Percentiles rank a stretch among this genome's conserved stretches.
Evolutionary conservation across 768 basidiomycete species (phyloP).

Genomic region (Leccinum longicurvipes): DNA sequence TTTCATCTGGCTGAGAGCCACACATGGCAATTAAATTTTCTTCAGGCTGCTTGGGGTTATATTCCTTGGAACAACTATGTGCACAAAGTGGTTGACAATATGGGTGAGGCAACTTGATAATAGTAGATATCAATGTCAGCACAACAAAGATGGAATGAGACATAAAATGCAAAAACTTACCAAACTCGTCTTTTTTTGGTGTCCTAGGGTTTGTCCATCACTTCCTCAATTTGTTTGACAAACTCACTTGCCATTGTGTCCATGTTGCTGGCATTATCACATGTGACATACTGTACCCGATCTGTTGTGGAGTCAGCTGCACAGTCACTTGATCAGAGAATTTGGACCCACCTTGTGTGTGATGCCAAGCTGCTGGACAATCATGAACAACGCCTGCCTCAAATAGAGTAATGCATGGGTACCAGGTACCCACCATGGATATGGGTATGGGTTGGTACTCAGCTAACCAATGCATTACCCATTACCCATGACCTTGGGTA

Average conservation of each 20-base stretch:
- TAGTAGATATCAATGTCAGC: background rate
- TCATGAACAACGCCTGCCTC: constrained; percentile 38
- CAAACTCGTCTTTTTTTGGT: background rate
- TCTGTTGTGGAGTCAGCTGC: no score
- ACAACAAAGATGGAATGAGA: background rate
- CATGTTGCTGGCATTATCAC: background rate
- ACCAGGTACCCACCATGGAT: no score
- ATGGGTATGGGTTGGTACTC: no score
- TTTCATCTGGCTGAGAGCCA: no score
- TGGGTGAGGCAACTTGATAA: background rate
- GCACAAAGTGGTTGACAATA: background rate
- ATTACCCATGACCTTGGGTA: no score
- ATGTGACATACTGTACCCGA: no score
- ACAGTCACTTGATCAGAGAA: no score
- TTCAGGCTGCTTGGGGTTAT: no score
- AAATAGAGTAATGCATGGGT: background rate
- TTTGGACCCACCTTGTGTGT: constrained; percentile 27
- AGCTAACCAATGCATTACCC: no score
- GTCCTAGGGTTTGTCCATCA: background rate
- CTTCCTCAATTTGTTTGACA: background rate
- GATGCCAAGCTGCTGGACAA: constrained; percentile 27
- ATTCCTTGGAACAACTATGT: background rate
- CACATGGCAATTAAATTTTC: no score
- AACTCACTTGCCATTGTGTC: background rate
- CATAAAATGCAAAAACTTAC: background rate